Evolutionary conservation across 2,329 filamentous ascomycete genomes (phyloP).

Genomic region (Fusarium longipes): DNA sequence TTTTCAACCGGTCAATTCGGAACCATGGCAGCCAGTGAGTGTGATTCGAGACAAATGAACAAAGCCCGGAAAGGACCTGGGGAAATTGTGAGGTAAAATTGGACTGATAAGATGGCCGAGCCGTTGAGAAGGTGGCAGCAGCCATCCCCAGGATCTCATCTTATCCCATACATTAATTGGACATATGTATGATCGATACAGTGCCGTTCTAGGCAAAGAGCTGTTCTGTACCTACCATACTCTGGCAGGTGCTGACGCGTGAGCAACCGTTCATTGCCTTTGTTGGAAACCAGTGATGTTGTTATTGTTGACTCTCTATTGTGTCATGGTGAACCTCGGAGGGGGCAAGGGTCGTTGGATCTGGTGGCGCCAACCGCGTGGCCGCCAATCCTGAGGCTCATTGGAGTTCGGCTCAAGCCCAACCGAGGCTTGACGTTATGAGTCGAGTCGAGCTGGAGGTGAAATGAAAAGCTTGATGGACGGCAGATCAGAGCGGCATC

Average conservation of each 20-base stretch:
- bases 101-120: not conserved
- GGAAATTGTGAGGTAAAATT: conserved; percentile 8
- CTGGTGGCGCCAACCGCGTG: conserved; percentile 34
- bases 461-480: conserved; percentile 5
- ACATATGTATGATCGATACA: conserved; percentile 23
- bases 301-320: conserved; percentile 11
- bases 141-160: conserved; percentile 34
- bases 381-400: conserved; percentile 31
- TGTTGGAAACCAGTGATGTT: conserved; percentile 15
- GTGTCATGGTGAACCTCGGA: conserved; percentile 1
- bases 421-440: conserved; percentile 26
- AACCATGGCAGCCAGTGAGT: not conserved
- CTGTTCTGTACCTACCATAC: conserved; percentile 14
- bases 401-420: conserved; percentile 8
- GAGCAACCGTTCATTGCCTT: conserved; percentile 16
- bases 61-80: conserved; percentile 5
- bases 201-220: conserved; percentile 31
- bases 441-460: not conserved
- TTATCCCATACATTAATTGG: conserved; percentile 20
- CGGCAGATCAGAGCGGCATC: conserved; percentile 20
- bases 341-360: conserved; percentile 20
- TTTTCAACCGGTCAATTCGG: conserved; percentile 6
- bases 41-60: not conserved
- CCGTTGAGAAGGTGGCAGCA: conserved; percentile 30
- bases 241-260: conserved; percentile 11